Evolutionary conservation across 805 yeast species (phyloP).

Genomic region (Pichia rugopelliculosa): DNA sequence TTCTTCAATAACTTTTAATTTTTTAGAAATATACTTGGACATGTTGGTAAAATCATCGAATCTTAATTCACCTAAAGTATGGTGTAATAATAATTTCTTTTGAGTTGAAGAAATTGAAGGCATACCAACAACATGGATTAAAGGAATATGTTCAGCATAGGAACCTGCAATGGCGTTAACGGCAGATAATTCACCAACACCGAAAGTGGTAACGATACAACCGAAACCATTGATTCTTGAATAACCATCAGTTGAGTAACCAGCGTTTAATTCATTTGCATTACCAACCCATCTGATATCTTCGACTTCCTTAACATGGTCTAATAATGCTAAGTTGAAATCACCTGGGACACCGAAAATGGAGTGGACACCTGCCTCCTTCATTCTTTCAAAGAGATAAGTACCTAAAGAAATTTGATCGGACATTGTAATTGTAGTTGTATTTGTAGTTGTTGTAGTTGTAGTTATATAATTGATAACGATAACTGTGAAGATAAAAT

Average conservation of each 20-base stretch:
- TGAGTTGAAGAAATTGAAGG: conserved; percentile 72
- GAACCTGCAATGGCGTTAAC: conserved; percentile 84
- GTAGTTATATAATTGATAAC: neutral
- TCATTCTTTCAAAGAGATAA: conserved; percentile 70
- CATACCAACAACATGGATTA: conserved; percentile 79
- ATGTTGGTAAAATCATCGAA: conserved; percentile 72
- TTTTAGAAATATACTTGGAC: conserved; percentile 65
- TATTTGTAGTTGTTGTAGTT: neutral
- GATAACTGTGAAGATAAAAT: neutral
- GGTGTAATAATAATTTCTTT: conserved; percentile 67
- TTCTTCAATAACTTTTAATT: conserved; percentile 59
- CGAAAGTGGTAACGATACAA: conserved; percentile 75
- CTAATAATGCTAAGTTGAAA: conserved; percentile 65
- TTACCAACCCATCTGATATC: conserved; percentile 86
- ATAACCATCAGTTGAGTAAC: conserved; percentile 86
- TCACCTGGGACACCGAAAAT: conserved; percentile 81
- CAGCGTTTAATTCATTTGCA: conserved; percentile 84
- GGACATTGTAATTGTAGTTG: neutral
- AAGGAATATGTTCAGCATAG: conserved; percentile 83
- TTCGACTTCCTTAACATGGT: conserved; percentile 65
- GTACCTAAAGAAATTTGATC: conserved; percentile 56
- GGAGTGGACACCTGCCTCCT: conserved; percentile 63
- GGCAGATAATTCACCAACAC: conserved; percentile 85
- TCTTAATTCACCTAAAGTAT: conserved; percentile 79
- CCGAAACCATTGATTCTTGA: conserved; percentile 73